Evolutionary conservation across 2,329 filamentous ascomycete genomes (phyloP), one percentile per base, ranked within the genome.

Genomic region (Pyrenochaeta sp.): DNA sequence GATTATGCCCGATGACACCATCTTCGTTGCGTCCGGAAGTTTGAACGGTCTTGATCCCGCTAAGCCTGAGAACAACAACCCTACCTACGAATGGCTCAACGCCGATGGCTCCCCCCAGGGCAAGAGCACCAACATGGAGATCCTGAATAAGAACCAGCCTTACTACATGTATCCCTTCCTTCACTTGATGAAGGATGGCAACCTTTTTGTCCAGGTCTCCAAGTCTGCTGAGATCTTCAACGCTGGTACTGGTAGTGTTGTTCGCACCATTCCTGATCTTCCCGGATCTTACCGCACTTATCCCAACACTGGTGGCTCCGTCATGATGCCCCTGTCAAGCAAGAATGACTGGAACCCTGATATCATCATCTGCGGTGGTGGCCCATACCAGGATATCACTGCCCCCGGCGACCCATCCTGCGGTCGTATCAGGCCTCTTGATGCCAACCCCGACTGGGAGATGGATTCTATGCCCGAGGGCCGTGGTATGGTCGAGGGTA

Each of bases 151-250:
- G 60, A 82, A 81, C 53, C 80, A 84, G 62, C 82, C 82, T 10
- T 84, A 85, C 68, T 84, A 82, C 67, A 83, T 83, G 81, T 85
- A 84, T 58, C 82, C 82, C 3, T 84, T 84, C 63, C 67, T 85
- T 20, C 81, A 84, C 57, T 71, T 85, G 2, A 72, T 86, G 24
- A 76, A 72, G 22, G 77, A 83, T 60, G 81, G 82, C 8, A 77
- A 69, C 24, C 63, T 85, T 4, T 85, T 83, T 58, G 71, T 85
- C 43, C 82, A 83, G 59, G 74, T 75, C 11, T 71, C 81, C 22
- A 83, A 81, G 60, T 79, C 79, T 14, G 77, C 79, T 4, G 77
- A 84, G 55, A 71, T 80, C 40, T 84, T 83, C 65, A 77, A 82
- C 55, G 75, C 81, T 17, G 64, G 54, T 23, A 68, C 67, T 30